Evolutionary conservation across 129 eudicot species (phyloP), one percentile per base, ranked within the genome.

Genomic region (Calendula officinalis): DNA sequence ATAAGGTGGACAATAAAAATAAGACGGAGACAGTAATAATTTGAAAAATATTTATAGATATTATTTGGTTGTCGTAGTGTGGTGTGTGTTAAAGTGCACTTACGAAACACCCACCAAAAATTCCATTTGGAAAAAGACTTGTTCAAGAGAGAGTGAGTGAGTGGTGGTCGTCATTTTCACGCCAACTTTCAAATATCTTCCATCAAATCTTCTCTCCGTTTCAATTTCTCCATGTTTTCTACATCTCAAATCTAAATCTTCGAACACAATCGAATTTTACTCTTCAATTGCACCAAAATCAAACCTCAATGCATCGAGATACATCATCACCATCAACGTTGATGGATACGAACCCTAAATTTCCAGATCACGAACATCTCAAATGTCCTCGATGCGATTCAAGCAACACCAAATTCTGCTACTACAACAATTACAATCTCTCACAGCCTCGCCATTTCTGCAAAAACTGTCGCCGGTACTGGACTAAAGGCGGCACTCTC

Each of bases 401-500:
- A 5, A 42, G 59, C 43, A 87, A 87, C 82, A 88, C 96, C 13
- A 88, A 88, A 59, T 88, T 88, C 78, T 88, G 96, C 8, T 88
- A 88, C 75, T 88, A 88, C 92, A 88, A 88, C 80, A 88, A 88
- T 72, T 88, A 88, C 77, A 88, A 88, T 60, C 92, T 88, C 56
- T 88, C 96, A 33, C 96, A 88, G 84, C 96, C 96, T 2, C 82
- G 96, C 10, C 84, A 84, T 57, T 88, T 76, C 53, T 88, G 96
- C 67, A 84, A 82, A 77, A 75, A 67, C 61, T 88, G 96, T 41
- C 74, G 68, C 2, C 66, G 96, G 15, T 88, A 88, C 51, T 88
- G 96, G 96, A 88, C 96, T 9, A 88, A 87, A 74, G 95, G 95
- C 52, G 95, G 95, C 46, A 72, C 88, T 3, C 80, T 87, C n/a